Conservation (phyloP, 2,329 filamentous ascomycete genomes). For the Ophiostoma australiae region DNA sequence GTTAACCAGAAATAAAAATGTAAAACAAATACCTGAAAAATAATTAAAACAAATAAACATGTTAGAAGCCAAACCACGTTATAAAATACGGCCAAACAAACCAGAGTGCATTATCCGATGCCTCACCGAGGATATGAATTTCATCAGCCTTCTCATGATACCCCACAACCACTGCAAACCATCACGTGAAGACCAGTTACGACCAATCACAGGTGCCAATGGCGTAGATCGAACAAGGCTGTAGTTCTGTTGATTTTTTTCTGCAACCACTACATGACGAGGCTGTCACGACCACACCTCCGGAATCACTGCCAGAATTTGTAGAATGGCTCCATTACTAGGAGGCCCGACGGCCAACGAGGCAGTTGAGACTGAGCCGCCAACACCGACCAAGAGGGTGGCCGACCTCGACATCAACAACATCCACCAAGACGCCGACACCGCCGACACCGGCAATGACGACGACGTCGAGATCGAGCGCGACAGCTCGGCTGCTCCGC, state of each 20-base stretch:
- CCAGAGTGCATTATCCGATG: background rate
- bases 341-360: background rate
- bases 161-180: background rate
- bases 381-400: background rate
- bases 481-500: constrained; percentile 52
- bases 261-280: background rate
- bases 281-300: background rate
- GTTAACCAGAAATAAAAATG: background rate
- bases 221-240: background rate
- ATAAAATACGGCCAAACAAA: too few species aligned
- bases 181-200: background rate
- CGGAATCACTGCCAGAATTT: background rate
- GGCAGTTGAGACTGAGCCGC: background rate
- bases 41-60: too few species aligned
- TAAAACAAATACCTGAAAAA: too few species aligned
- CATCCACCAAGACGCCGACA: background rate
- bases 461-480: background rate
- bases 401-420: background rate
- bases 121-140: background rate
- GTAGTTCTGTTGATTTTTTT: background rate
- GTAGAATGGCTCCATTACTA: background rate
- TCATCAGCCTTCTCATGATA: background rate
- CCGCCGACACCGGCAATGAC: background rate
- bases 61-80: too few species aligned
- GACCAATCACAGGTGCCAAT: background rate